Percentiles rank a stretch among this genome's conserved stretches.
These are phyloP conservation scores for Kluyveromyces nonfermentans DNA, from an alignment of 805 yeast species.

Conservation along the genomic window DNA sequence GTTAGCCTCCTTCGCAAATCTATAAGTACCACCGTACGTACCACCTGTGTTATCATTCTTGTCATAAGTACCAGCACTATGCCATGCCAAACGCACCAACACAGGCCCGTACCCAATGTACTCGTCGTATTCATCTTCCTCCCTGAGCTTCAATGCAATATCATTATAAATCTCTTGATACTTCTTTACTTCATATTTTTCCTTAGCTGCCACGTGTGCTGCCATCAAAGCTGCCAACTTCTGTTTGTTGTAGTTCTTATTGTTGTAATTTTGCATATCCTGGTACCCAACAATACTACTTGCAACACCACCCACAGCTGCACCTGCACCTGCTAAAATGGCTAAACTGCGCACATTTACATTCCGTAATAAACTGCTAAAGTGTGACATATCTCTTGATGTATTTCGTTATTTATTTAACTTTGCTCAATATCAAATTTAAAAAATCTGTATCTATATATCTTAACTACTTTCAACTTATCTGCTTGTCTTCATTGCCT, in stretches of 20 bases:
- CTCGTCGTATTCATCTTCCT: slow-evolving; percentile 50
- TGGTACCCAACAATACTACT: background rate
- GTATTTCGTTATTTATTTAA: too few species aligned
- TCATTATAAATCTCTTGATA: slow-evolving; percentile 64
- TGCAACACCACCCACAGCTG: slow-evolving; percentile 15
- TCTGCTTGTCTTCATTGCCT: too few species aligned
- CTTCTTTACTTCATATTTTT: slow-evolving; percentile 31
- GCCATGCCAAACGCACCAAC: slow-evolving; percentile 78
- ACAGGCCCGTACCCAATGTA: slow-evolving; percentile 69
- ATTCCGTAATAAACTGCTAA: background rate
- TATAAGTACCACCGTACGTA: slow-evolving; percentile 64
- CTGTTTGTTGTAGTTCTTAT: background rate
- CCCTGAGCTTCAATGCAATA: slow-evolving; percentile 53
- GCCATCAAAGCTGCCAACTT: slow-evolving; percentile 2
- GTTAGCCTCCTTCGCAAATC: slow-evolving; percentile 38
- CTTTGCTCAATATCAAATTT: too few species aligned
- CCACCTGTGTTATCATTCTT: slow-evolving; percentile 50
- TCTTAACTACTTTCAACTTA: too few species aligned
- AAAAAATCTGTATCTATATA: too few species aligned
- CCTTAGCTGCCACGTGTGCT: slow-evolving; percentile 25
- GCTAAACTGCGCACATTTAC: slow-evolving; percentile 14
- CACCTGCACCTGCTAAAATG: slow-evolving; percentile 30
- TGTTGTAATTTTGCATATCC: slow-evolving; percentile 1
- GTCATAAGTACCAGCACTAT: slow-evolving; percentile 76
- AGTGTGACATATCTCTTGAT: background rate